Conservation (phyloP, 495 filamentous ascomycete genomes). For the Daldinia grandis region DNA sequence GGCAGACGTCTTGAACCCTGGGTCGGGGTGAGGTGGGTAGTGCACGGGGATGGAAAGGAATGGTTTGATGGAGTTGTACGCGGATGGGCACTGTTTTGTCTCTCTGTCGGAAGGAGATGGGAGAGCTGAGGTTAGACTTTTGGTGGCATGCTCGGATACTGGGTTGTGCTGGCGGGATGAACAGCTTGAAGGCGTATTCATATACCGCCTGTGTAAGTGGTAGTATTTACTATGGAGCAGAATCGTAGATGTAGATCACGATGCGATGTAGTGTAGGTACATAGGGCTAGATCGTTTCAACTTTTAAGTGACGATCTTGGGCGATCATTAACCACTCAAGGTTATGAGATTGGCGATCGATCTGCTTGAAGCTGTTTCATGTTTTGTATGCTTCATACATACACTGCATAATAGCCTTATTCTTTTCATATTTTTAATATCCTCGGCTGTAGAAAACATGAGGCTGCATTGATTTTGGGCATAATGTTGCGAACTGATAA, state of each 20-base stretch:
- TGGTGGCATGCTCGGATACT: not conserved
- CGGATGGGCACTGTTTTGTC: not conserved
- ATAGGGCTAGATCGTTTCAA: constrained; percentile 20
- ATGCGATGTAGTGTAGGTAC: too few species aligned
- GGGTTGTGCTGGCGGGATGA: not conserved
- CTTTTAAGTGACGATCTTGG: constrained; percentile 22
- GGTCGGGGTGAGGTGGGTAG: not conserved
- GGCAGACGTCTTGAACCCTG: not conserved
- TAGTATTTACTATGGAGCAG: not conserved
- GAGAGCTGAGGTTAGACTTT: constrained; percentile 3
- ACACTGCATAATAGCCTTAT: not conserved
- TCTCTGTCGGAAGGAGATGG: not conserved
- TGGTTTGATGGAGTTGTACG: not conserved
- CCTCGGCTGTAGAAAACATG: not conserved
- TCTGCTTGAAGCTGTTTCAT: not conserved
- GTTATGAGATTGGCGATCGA: constrained; percentile 19
- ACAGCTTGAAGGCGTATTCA: not conserved
- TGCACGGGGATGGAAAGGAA: not conserved
- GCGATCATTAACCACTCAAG: constrained; percentile 19
- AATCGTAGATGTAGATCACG: constrained; percentile 5
- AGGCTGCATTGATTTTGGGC: not conserved
- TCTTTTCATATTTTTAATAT: not conserved
- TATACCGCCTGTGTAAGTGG: not conserved
- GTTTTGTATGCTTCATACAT: not conserved
- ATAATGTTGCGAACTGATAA: not conserved